These are phyloP conservation scores for Tolypocladium sp. DNA, from an alignment of 2,329 filamentous ascomycete genomes.

Conservation along the genomic window DNA sequence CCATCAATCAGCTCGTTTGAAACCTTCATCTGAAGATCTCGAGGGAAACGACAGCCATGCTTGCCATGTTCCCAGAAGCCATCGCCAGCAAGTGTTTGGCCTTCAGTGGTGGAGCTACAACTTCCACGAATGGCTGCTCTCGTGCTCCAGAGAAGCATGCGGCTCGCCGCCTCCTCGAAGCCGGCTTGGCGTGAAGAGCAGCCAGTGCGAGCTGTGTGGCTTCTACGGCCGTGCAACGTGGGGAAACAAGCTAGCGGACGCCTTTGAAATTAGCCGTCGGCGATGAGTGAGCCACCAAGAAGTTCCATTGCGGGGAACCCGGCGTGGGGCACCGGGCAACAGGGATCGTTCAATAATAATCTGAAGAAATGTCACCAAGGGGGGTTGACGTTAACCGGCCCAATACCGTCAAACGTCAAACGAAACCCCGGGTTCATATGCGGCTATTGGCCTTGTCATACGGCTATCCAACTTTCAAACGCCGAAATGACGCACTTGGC, in stretches of 20 bases:
- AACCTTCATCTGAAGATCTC: too few relatives aligned
- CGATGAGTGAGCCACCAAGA: background rate
- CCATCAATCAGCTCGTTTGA: background rate
- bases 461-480: background rate
- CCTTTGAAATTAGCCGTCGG: background rate
- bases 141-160: too few relatives aligned
- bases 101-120: background rate
- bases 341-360: too few relatives aligned
- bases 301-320: background rate
- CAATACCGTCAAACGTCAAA: background rate
- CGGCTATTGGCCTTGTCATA: background rate
- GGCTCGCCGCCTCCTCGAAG: background rate
- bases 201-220: too few relatives aligned
- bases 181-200: background rate
- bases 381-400: background rate
- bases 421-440: background rate
- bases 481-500: background rate
- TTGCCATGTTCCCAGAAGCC: too few relatives aligned
- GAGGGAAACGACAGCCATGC: too few relatives aligned
- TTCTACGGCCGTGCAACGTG: background rate
- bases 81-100: background rate
- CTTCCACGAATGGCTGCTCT: background rate
- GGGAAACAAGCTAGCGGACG: background rate
- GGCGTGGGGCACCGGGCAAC: too few relatives aligned
- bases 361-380: background rate